Conservation (phyloP, 2,329 filamentous ascomycete species). For the Cladophialophora exuberans region DNA sequence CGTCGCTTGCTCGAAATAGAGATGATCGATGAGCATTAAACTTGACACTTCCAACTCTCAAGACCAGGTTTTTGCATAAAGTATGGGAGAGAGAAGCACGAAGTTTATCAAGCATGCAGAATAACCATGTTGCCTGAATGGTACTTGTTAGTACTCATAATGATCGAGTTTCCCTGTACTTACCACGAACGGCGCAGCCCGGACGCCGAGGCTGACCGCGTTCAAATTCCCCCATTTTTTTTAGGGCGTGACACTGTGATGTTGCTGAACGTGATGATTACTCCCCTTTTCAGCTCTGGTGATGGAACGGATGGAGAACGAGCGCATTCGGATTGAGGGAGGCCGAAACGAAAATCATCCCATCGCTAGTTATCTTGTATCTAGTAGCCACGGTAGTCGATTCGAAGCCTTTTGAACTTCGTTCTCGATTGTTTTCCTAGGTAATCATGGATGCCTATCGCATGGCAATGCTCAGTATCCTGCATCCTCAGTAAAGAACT, state of each 20-base stretch:
- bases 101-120: too few species aligned
- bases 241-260: too few species aligned
- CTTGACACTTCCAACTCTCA: too few species aligned
- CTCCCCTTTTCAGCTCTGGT: constrained; percentile 10
- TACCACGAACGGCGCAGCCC: not conserved
- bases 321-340: constrained; percentile 14
- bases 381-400: not conserved
- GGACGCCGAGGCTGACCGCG: constrained; percentile 10
- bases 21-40: too few species aligned
- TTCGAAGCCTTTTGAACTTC: too few species aligned
- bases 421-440: not conserved
- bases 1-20: too few species aligned
- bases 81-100: too few species aligned
- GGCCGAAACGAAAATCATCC: constrained; percentile 13
- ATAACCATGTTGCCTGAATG: too few species aligned
- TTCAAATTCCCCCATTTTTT: too few species aligned
- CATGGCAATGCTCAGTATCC: not conserved
- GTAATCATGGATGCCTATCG: constrained; percentile 13
- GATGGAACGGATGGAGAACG: constrained; percentile 1
- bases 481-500: not conserved
- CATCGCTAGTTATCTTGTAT: constrained; percentile 14
- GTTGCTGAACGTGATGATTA: constrained; percentile 6
- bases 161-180: too few species aligned
- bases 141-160: too few species aligned
- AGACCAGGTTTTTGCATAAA: too few species aligned